Percentiles rank a stretch among this genome's conserved stretches.
These are phyloP conservation scores for Ceratobasidium sp. DNA, from an alignment of 1,284 basidiomycete species.

Conservation along the genomic window DNA sequence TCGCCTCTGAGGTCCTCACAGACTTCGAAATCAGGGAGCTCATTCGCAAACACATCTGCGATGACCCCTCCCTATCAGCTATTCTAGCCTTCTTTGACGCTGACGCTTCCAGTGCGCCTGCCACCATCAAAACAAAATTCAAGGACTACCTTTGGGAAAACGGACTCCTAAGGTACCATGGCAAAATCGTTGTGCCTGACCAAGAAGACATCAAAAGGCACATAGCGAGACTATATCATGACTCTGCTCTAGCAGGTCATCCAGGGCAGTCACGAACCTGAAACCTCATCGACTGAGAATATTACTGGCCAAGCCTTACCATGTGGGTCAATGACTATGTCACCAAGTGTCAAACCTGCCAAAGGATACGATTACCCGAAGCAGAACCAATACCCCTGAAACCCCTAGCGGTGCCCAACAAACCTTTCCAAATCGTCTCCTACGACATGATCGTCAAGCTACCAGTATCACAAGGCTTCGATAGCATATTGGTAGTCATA, in stretches of 20 bases:
- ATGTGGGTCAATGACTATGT: background rate
- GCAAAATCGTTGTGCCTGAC: background rate
- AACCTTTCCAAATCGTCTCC: background rate
- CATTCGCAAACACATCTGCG: too few relatives aligned
- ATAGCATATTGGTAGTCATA: background rate
- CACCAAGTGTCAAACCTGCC: constrained; percentile 45
- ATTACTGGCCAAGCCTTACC: constrained; percentile 25
- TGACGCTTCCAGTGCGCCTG: background rate
- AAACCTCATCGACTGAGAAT: background rate
- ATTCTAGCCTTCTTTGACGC: too few relatives aligned
- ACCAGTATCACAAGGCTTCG: background rate
- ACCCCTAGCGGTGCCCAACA: background rate
- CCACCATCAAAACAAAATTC: background rate
- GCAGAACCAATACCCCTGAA: background rate
- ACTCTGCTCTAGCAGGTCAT: constrained; percentile 45
- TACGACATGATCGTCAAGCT: constrained; percentile 2
- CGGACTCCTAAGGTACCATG: background rate
- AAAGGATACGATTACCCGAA: background rate
- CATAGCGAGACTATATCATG: background rate
- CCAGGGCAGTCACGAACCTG: constrained; percentile 49
- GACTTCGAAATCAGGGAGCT: too few relatives aligned
- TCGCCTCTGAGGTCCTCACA: too few relatives aligned
- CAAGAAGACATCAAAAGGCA: background rate
- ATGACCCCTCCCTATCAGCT: too few relatives aligned
- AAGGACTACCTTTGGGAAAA: background rate